These are phyloP conservation scores for Nectriaceae sp. DNA, from an alignment of 2,329 filamentous ascomycete species.

Conservation along the genomic window DNA sequence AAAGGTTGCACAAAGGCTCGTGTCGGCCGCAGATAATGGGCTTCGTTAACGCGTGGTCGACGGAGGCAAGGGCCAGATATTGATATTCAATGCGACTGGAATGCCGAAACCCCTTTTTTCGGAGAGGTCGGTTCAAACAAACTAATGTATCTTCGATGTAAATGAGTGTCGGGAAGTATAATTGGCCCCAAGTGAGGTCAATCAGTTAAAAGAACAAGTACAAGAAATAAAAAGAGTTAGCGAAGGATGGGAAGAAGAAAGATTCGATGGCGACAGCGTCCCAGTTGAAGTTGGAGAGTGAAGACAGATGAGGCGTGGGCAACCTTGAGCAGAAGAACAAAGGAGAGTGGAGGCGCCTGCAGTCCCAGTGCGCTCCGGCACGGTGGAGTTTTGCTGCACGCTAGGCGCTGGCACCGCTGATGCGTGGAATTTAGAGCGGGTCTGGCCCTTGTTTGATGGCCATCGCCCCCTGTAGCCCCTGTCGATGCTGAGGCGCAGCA, in stretches of 20 bases:
- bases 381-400: neutral
- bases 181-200: conserved; percentile 27
- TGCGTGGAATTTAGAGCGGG: neutral
- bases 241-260: conserved; percentile 23
- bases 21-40: conserved; percentile 9
- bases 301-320: conserved; percentile 9
- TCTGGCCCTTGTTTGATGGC: neutral
- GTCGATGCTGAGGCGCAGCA: conserved; percentile 22
- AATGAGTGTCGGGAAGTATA: conserved; percentile 34
- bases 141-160: conserved; percentile 14
- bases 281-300: conserved; percentile 9
- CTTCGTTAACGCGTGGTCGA: conserved; percentile 9
- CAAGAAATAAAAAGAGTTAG: conserved; percentile 25
- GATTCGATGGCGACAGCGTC: neutral
- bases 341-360: conserved; percentile 3
- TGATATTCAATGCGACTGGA: conserved; percentile 9
- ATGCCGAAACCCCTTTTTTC: conserved; percentile 20
- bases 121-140: conserved; percentile 2
- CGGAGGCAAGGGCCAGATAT: conserved; percentile 2
- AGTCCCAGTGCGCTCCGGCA: neutral
- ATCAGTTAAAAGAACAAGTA: conserved; percentile 18
- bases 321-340: too few relatives aligned
- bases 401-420: neutral
- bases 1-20: conserved; percentile 18
- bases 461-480: conserved; percentile 1